A percentile compares a stretch with the other conserved stretches of the same genome.
phyloP scores from a whole-genome alignment of 306 rosid species.

The Prunus mira region DNA sequence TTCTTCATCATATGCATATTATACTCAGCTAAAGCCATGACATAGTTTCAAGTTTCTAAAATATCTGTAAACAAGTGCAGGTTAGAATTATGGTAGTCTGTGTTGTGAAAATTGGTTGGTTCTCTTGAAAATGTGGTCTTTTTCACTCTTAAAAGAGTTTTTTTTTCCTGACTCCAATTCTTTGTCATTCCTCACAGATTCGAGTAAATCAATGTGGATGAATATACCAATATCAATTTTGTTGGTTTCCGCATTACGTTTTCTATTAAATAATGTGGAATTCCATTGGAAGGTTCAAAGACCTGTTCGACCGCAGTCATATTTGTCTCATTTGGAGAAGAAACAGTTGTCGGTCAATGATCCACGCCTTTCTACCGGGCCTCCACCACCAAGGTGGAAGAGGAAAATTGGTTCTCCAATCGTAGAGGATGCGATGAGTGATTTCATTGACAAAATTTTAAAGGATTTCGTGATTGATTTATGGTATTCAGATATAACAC shows the following conservation, averaged over 20 bases:
- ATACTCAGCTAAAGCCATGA: neutral
- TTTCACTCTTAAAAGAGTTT: neutral
- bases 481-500: conserved; percentile 81
- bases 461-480: conserved; percentile 89
- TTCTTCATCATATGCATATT: neutral
- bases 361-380: conserved; percentile 54
- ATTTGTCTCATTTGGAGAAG: conserved; percentile 83
- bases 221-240: conserved; percentile 79
- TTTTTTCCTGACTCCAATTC: neutral
- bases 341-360: conserved; percentile 75
- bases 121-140: neutral
- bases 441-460: conserved; percentile 69
- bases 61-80: neutral
- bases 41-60: neutral
- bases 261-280: conserved; percentile 66
- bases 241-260: conserved; percentile 60
- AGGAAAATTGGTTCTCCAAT: conserved; percentile 75
- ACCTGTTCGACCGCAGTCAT: conserved; percentile 44
- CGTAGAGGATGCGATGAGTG: conserved; percentile 75
- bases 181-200: conserved; percentile 45
- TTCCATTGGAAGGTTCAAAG: conserved; percentile 65
- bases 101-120: neutral
- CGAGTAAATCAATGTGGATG: conserved; percentile 97
- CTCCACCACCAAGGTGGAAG: conserved; percentile 67
- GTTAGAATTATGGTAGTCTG: neutral